These are phyloP conservation scores for Lentinula sp. DNA, from an alignment of 768 basidiomycete species.

Conservation along the genomic window DNA sequence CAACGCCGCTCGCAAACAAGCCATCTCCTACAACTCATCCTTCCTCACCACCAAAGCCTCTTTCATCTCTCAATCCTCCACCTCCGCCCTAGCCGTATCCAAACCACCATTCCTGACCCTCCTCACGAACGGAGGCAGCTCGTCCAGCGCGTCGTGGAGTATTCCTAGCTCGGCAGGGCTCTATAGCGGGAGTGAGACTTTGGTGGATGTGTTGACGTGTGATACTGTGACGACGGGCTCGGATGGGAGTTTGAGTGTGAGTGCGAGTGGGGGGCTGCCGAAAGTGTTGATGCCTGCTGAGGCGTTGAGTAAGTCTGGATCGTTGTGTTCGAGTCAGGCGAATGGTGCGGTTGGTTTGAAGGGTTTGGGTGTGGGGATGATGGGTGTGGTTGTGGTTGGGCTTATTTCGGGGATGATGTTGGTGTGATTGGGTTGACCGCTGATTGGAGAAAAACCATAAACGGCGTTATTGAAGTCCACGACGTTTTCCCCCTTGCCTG, in stretches of 20 bases:
- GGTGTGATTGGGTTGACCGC: not conserved
- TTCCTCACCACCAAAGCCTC: constrained; percentile 47
- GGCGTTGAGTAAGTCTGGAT: constrained; percentile 14
- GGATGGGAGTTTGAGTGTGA: constrained; percentile 34
- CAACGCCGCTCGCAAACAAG: constrained; percentile 49
- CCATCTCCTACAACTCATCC: constrained; percentile 31
- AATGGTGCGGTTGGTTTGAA: not conserved
- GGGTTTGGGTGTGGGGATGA: not conserved
- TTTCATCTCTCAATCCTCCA: constrained; percentile 33
- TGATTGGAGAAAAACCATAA: too few species aligned
- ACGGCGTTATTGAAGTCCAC: too few species aligned
- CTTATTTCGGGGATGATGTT: not conserved
- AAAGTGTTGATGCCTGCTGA: constrained; percentile 23
- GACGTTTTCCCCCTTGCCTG: too few species aligned
- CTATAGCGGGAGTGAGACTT: constrained; percentile 32
- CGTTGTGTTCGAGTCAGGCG: constrained; percentile 12
- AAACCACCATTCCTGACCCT: constrained; percentile 54
- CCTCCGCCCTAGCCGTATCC: constrained; percentile 38
- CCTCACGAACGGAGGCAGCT: constrained; percentile 43
- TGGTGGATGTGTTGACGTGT: constrained; percentile 54
- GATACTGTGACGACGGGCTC: constrained; percentile 25
- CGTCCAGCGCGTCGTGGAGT: constrained; percentile 15
- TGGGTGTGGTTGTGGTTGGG: constrained; percentile 5
- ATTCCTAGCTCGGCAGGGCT: constrained; percentile 29
- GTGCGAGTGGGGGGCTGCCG: constrained; percentile 38